Evolutionary conservation across 257 asterid genomes (phyloP).

Genomic region (Oldenlandia corymbosa): DNA sequence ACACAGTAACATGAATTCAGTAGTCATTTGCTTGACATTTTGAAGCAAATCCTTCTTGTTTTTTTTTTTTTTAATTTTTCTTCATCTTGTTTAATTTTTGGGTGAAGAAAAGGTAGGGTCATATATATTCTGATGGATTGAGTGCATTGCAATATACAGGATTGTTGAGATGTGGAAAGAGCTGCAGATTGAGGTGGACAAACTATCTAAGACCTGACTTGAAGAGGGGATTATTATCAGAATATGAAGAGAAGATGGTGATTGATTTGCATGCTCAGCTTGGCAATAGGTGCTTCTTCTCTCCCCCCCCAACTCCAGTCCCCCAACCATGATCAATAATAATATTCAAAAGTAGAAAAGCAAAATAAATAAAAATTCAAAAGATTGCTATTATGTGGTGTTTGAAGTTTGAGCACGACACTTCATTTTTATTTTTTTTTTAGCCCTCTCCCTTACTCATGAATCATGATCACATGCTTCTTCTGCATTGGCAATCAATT

Average conservation of each 20-base stretch:
- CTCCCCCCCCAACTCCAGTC: no score
- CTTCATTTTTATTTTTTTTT: neutral
- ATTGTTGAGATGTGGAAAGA: conserved; percentile 86
- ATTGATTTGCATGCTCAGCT: conserved; percentile 98
- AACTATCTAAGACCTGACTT: conserved; percentile 90
- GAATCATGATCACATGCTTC: conserved; percentile 1
- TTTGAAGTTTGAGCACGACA: neutral
- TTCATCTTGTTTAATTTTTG: no score
- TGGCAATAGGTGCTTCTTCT: conserved; percentile 62
- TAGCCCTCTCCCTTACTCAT: no score
- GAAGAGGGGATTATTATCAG: conserved; percentile 86
- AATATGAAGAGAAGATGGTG: conserved; percentile 81
- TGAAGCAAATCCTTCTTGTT: neutral
- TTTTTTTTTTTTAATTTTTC: no score
- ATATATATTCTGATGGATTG: neutral
- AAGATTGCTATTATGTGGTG: neutral
- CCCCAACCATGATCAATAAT: no score
- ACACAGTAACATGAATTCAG: neutral
- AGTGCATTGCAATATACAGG: conserved; percentile 40
- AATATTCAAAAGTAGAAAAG: neutral
- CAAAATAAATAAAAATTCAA: neutral
- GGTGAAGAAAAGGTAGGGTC: neutral
- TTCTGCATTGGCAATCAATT: conserved; percentile 5
- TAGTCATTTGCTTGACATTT: no score
- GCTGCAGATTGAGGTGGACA: conserved; percentile 94